phyloP scores from a whole-genome alignment of 768 basidiomycete species.

The Rhizopogon vulgaris region DNA sequence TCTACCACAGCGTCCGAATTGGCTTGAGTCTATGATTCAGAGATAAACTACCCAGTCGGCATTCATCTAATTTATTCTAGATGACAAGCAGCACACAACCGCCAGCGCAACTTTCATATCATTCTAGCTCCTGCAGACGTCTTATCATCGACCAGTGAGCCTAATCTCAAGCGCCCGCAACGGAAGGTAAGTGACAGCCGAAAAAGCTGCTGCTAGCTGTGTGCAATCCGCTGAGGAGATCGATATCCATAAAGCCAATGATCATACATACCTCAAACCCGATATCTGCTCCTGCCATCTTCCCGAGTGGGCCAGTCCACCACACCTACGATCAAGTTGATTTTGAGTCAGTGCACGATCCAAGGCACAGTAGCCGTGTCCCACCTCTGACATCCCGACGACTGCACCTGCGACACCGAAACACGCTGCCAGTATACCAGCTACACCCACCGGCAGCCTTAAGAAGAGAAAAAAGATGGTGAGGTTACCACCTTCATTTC shows the following conservation, averaged over 20 bases:
- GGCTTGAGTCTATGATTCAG: too few relatives aligned
- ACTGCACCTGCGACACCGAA: conserved; percentile 45
- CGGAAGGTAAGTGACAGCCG: conserved; percentile 42
- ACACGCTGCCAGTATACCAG: conserved; percentile 40
- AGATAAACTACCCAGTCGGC: too few relatives aligned
- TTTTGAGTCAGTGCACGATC: neutral
- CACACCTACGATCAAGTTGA: conserved; percentile 23
- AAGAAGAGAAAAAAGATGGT: neutral
- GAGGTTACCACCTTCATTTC: neutral
- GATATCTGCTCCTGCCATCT: conserved; percentile 42
- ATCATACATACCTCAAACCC: conserved; percentile 41
- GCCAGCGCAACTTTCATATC: neutral
- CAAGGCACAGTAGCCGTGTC: neutral
- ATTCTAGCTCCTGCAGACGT: neutral
- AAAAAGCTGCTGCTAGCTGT: conserved; percentile 39
- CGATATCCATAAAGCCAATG: neutral
- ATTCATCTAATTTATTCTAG: too few relatives aligned
- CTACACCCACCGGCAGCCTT: conserved; percentile 42
- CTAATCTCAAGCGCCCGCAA: conserved; percentile 45
- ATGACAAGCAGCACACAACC: too few relatives aligned
- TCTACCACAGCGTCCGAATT: too few relatives aligned
- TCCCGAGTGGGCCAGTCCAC: conserved; percentile 47
- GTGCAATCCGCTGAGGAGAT: neutral
- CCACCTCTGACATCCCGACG: conserved; percentile 43
- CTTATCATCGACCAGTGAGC: conserved; percentile 29